Evolutionary conservation across 2,329 filamentous ascomycete genomes (phyloP), one percentile per base, ranked within the genome.

Genomic region (Botrytis tulipae): DNA sequence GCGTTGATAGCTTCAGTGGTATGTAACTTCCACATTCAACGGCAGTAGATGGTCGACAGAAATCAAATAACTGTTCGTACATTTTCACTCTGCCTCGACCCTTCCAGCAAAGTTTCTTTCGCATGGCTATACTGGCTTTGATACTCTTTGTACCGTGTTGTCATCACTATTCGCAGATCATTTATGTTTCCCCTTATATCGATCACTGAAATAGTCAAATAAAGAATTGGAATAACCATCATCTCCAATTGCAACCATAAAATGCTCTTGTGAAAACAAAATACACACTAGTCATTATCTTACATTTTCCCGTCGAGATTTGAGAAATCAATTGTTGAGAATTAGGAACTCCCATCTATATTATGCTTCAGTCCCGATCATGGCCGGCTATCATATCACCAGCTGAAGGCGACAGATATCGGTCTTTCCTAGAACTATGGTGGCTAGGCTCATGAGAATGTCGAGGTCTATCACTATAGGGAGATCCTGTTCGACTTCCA

Each of bases 401-500:
- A 12, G 35, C 65, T 29, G 54, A 68, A 54, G 48, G 66, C 35
- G 35, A 68, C 66, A 12, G 32, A 29, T n/a, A 8, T 67, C 2
- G 35, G 29, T 54, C 65, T 54, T 18, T 68, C 65, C 32, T 68
- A 16, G 16, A 9, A 60, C 9, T n/a, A 60, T 22, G 35, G 37
- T 40, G 54, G n/a, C 40, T 32, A 35, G 60, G 18, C 7, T 62
- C 54, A 25, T 61, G 51, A 35, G 54, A 70, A 70, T 70, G 2
- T n/a, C 68, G 68, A 16, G n/a, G n/a, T 32, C 32, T 42, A 61
- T 70, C 54, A 32, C 4, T 9, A 44, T 60, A 20, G 18, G 68
- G 68, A 37, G 68, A 70, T 44, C 29, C 51, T 46, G 68, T 61
- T 10, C 68, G 51, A 46, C 54, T 70, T 20, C 8, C 51, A 37